Conservation (phyloP, 2,329 filamentous ascomycete genomes). For the Clonostachys rhizophaga region DNA sequence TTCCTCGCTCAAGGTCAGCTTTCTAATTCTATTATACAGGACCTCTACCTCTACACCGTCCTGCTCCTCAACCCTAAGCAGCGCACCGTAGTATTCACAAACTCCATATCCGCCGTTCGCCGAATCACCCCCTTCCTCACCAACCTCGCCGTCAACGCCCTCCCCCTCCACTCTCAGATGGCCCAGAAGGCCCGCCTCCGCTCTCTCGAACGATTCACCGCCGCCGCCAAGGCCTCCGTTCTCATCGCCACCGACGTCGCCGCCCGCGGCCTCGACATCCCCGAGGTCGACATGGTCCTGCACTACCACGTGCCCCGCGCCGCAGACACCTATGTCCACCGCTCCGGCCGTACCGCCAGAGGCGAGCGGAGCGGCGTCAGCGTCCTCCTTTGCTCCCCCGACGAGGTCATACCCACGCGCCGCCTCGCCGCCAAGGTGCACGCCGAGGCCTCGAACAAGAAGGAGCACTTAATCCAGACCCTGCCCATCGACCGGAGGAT, state of each 20-base stretch:
- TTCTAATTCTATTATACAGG: slow-evolving; percentile 35
- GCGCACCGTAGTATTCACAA: slow-evolving; percentile 87
- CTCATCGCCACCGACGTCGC: slow-evolving; percentile 92
- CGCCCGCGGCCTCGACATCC: slow-evolving; percentile 89
- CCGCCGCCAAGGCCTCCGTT: slow-evolving; percentile 37
- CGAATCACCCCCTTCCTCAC: slow-evolving; percentile 81
- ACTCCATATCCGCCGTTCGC: slow-evolving; percentile 89
- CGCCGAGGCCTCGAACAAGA: slow-evolving; percentile 46
- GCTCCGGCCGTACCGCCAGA: slow-evolving; percentile 89
- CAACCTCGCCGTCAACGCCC: slow-evolving; percentile 70
- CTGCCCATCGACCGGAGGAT: slow-evolving; percentile 80
- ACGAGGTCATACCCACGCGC: slow-evolving; percentile 82
- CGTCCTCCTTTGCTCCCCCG: slow-evolving; percentile 83
- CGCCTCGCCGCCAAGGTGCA: slow-evolving; percentile 87
- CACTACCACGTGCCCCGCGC: slow-evolving; percentile 94
- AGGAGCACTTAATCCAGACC: slow-evolving; percentile 68
- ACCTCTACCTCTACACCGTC: slow-evolving; percentile 88
- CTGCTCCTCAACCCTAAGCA: slow-evolving; percentile 77
- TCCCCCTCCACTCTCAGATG: slow-evolving; percentile 90
- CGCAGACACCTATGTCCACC: slow-evolving; percentile 91
- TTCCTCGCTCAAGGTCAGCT: background rate
- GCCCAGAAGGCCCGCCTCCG: slow-evolving; percentile 91
- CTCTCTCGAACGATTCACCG: slow-evolving; percentile 76
- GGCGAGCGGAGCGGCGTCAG: slow-evolving; percentile 74
- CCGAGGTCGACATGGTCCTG: slow-evolving; percentile 80